Base-by-base conservation (phyloP, 176 grass and related monocot species). In the Carex myosuroides region DNA sequence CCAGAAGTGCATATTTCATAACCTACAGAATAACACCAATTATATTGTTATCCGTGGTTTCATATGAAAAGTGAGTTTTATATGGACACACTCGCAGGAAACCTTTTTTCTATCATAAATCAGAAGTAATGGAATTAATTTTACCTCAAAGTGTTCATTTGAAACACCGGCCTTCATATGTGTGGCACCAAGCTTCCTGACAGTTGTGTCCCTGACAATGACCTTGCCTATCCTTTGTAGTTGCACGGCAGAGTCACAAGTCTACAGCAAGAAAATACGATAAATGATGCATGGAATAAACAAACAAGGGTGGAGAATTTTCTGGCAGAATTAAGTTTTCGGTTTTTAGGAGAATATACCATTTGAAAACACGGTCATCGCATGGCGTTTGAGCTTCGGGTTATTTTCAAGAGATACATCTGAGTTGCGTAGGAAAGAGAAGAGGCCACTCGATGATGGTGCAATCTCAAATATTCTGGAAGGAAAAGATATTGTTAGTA, bases 321-420 rank as follows among this genome's bases (percentile, higher is more conserved):
- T 39, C 4, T 4, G 6, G 1, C 12, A 21, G 16, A 48, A 26
- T 26, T 26, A 26, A 78, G 26, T 1, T 57, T 55, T 57, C 4
- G 13, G 22, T 35, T 24, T 73, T 78, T 78, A 57, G 48, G 73
- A 57, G 52, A 18, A 76, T 57, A 1, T 77, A 85, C 89, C 89
- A 93, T 91, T 91, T 69, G 92, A 86, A 64, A 97, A 93, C 77
- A 97, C 89, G 64, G 86, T 64, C 3, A 93, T 71, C 64, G 89
- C 94, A 73, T 97, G 94, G 32, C 85, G 12, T 88, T 90, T 97
- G 84, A 97, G 89, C 88, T 97, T 97, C 0, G 94, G 91, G 88
- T 97, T 89, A 77, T 87, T 91, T 80, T 91, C 81, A 13, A 97
- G 87, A 1, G 91, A 81, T 80, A 85, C 87, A 80, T 89, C 88